Base-by-base conservation (phyloP, 768 basidiomycete species). In the Naematelia encephala region DNA sequence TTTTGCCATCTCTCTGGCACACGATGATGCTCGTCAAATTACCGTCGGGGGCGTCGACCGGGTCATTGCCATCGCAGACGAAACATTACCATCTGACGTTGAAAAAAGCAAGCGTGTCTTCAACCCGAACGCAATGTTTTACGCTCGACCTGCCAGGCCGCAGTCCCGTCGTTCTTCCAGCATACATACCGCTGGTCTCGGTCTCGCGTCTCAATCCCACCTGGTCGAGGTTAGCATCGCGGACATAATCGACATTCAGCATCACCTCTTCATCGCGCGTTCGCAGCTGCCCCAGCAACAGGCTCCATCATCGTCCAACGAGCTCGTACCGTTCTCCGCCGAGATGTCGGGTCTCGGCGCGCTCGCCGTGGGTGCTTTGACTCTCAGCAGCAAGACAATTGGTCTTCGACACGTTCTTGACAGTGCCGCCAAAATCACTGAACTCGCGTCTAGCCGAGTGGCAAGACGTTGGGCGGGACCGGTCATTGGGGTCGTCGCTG, bases 91-190 rank as follows among this genome's bases (percentile, higher is more conserved):
- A 1, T 82, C 82, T 51, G 87, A 86, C 57, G 90, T 91, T 22
- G 90, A 91, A 74, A 82, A 90, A 42, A 85, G 84, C 50, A 82
- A 85, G 56, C 82, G 90, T 25, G 85, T 94, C 12, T 99, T 99
- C 81, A 85, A 90, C 80, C 90, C 94, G n/a, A 88, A 94, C 73
- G 94, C 91, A 13, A 98, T 99, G 96, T 99, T 98, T 80, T 84
- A 84, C 55, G 77, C 82, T 44, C 67, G 70, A 10, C 54, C 73
- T 26, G 89, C 91, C 16, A 91, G 89, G 16, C 94, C 94, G 89
- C 93, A 92, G 79, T 84, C 83, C 56, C 78, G 82, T 22, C 68
- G 66, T 3, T 51, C 72, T 23, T 82, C 84, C 3, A 80, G 83
- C 12, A 80, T 90, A 57, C 87, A 88, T 44, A 87, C 89, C 46